Base-by-base conservation (phyloP, 1,284 basidiomycete genomes). In the Garcileccinum viscosum region DNA sequence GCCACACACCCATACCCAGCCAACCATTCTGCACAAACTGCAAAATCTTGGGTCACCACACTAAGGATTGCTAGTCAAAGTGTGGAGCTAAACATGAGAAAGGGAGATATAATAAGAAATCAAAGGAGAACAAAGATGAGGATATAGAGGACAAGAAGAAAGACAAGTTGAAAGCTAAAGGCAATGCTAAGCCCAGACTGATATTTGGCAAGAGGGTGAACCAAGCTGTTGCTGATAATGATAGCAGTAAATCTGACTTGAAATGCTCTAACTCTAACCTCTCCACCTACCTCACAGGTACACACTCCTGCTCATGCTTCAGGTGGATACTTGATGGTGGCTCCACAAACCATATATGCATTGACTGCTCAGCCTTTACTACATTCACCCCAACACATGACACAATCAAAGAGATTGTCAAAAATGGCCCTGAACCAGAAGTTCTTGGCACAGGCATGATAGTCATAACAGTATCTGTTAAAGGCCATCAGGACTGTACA, bases 311-410 rank as follows among this genome's bases (percentile, higher is more conserved):
- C 56, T 58, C 56, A 30, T 5, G 19, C 19, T 64, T 71, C 11
- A 15, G 62, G 8, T 72, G 70, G 71, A 72, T 72, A 2, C 63
- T 72, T 1, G 44, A 70, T 14, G 27, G 71, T 0, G 22, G 68
- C 9, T 66, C 56, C 0, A 72, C 67, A 0, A 69, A 71, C 37
- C 68, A 72, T 33, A 73, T 72, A 4, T 73, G 71, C 17, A 72
- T 35, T 0, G 33, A 68, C 8, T 12, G 30, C 0, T 63, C 63
- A 0, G 63, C 71, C n/a, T 73, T 72, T 14, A 9, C 44, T 11
- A 69, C 53, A 22, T 73, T 72, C 53, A 70, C 60, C 11, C 33
- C 22, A 15, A 35, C 19, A 22, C 53, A 30, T 1, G 11, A 62
- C 37, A 19, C 12, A 0, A 73, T 73, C 47, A 73, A 73, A 27